Percentiles rank a stretch among this genome's conserved stretches.
phyloP scores from a whole-genome alignment of 306 rosid species.

The Macrotyloma uniflorum region DNA sequence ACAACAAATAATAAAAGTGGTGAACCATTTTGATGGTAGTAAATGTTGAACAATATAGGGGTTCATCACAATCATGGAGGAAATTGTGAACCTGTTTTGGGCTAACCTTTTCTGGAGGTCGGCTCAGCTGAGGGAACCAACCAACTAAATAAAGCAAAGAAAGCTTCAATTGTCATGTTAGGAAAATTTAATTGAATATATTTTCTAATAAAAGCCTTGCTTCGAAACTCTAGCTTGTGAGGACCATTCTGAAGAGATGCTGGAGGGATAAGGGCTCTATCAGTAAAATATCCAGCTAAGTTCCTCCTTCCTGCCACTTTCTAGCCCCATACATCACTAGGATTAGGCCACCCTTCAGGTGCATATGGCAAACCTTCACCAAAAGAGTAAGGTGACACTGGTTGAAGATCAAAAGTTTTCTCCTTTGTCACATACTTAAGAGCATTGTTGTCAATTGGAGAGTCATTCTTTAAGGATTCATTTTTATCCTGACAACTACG shows the following conservation, averaged over 20 bases:
- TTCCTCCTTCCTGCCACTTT: slow-evolving; percentile 60
- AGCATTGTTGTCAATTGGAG: slow-evolving; percentile 37
- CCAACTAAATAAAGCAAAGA: slow-evolving; percentile 68
- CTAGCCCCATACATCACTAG: slow-evolving; percentile 71
- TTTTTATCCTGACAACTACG: neutral
- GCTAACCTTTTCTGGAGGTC: slow-evolving; percentile 53
- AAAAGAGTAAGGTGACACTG: slow-evolving; percentile 45
- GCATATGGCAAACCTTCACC: slow-evolving; percentile 88
- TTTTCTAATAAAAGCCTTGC: slow-evolving; percentile 57
- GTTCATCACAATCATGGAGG: neutral
- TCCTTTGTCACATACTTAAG: slow-evolving; percentile 26
- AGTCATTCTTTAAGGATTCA: slow-evolving; percentile 40
- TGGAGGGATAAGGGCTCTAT: slow-evolving; percentile 62
- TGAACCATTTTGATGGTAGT: neutral
- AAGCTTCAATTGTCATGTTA: slow-evolving; percentile 40
- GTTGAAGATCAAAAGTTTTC: slow-evolving; percentile 39
- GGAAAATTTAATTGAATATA: slow-evolving; percentile 54
- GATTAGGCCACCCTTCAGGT: slow-evolving; percentile 73
- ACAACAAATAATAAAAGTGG: neutral
- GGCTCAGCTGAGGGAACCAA: slow-evolving; percentile 50
- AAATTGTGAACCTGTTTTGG: neutral
- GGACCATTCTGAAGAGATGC: slow-evolving; percentile 35
- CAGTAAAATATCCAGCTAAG: slow-evolving; percentile 53
- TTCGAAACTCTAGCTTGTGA: slow-evolving; percentile 40
- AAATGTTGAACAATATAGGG: neutral